phyloP scores from a whole-genome alignment of 2,329 filamentous ascomycete species.

The Hortaea sp. region DNA sequence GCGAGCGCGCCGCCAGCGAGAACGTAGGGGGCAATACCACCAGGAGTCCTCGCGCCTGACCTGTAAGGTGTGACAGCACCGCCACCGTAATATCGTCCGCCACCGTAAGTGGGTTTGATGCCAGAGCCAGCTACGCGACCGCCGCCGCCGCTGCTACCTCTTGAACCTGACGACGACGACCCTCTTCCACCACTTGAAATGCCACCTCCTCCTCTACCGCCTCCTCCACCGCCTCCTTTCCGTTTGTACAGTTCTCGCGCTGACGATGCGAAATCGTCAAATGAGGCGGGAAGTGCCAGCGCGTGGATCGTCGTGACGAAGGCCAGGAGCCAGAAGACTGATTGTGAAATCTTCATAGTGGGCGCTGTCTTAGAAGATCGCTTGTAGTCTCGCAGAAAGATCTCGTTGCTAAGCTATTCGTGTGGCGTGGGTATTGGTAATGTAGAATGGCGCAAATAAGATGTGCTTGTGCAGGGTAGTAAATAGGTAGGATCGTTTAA shows the following conservation, averaged over 20 bases:
- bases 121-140: conserved; percentile 4
- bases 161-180: conserved; percentile 15
- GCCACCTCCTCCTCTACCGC: conserved; percentile 31
- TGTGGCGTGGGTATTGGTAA: no score
- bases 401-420: no score
- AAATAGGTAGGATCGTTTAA: no score
- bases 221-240: conserved; percentile 37
- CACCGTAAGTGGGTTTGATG: conserved; percentile 38
- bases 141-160: conserved; percentile 39
- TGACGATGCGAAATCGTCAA: conserved; percentile 24
- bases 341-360: conserved; percentile 18
- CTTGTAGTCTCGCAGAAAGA: no score
- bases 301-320: conserved; percentile 23
- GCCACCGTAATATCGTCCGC: conserved; percentile 56
- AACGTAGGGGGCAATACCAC: conserved; percentile 44
- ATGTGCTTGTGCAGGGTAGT: no score
- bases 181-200: conserved; percentile 1
- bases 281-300: conserved; percentile 19
- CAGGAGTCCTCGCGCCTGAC: conserved; percentile 27
- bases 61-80: conserved; percentile 57
- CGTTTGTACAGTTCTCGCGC: conserved; percentile 32
- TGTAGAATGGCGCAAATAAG: no score
- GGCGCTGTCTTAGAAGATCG: no score
- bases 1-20: conserved; percentile 38
- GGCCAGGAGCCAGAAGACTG: conserved; percentile 18